Percentiles rank a stretch among this genome's conserved stretches.
Conservation (phyloP, 2,329 filamentous ascomycete genomes). For the Aspergillus sp. region DNA sequence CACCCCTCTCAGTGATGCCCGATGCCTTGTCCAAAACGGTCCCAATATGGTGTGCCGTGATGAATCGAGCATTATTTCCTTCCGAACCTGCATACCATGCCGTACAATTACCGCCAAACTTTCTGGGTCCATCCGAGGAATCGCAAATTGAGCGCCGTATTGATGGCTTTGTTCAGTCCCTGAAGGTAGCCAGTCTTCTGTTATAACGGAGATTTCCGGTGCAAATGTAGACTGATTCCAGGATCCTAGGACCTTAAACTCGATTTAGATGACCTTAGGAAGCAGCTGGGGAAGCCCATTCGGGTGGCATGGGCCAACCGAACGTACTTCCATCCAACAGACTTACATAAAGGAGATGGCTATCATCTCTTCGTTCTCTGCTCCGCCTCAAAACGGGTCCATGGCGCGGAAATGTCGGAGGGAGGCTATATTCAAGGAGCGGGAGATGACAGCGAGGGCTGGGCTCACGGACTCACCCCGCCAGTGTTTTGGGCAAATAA, state of each 20-base stretch:
- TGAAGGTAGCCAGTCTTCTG: constrained; percentile 33
- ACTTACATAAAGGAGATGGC: constrained; percentile 42
- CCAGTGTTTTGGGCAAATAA: constrained; percentile 72
- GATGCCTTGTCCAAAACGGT: constrained; percentile 92
- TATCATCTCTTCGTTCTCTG: constrained; percentile 76
- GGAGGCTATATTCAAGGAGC: constrained; percentile 88
- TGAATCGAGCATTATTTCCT: constrained; percentile 77
- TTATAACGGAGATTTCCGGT: background rate
- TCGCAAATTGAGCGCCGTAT: constrained; percentile 68
- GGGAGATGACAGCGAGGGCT: constrained; percentile 90
- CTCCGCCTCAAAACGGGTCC: constrained; percentile 71
- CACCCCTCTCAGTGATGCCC: constrained; percentile 62
- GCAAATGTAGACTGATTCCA: constrained; percentile 3
- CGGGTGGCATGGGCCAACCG: constrained; percentile 76
- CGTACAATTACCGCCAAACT: constrained; percentile 67
- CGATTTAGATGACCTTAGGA: constrained; percentile 51
- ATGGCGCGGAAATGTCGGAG: constrained; percentile 63
- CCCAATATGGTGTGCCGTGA: constrained; percentile 85
- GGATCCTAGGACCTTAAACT: constrained; percentile 55
- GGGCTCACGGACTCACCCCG: constrained; percentile 77
- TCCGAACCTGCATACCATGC: constrained; percentile 41
- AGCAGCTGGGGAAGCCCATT: constrained; percentile 64
- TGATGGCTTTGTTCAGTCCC: constrained; percentile 49
- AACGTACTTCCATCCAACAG: constrained; percentile 50
- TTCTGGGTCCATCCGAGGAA: constrained; percentile 70